These are phyloP conservation scores for Rhodamnia argentea DNA, from an alignment of 345 rosid genomes.

Conservation along the genomic window DNA sequence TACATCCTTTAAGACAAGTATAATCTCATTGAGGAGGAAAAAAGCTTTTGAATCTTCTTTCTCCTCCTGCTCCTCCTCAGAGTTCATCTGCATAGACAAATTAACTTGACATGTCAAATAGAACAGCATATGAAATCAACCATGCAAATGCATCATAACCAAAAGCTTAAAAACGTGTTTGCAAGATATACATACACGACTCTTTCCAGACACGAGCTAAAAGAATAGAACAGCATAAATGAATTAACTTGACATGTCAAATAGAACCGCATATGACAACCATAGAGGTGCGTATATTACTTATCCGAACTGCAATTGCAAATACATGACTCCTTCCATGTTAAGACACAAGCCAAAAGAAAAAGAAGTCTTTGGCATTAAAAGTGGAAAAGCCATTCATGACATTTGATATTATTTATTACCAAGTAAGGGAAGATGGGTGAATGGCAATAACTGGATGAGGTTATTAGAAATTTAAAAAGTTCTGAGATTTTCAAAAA, in stretches of 20 bases:
- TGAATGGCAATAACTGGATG: not conserved
- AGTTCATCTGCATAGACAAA: slow-evolving; percentile 33
- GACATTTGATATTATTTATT: not conserved
- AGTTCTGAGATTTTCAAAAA: not conserved
- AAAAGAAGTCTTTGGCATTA: not conserved
- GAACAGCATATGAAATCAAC: not conserved
- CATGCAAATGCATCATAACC: not conserved
- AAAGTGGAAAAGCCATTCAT: not conserved
- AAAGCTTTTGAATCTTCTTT: slow-evolving; percentile 72
- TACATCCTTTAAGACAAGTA: slow-evolving; percentile 81
- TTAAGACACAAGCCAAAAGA: not conserved
- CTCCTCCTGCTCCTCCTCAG: slow-evolving; percentile 71
- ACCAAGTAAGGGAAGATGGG: not conserved
- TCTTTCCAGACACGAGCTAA: not conserved
- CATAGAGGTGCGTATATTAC: not conserved
- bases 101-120: not conserved
- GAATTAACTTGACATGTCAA: not conserved
- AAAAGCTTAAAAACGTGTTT: not conserved
- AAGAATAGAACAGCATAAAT: not conserved
- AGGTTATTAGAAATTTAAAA: not conserved
- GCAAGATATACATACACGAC: not conserved
- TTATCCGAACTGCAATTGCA: not conserved
- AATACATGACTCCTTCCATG: not conserved
- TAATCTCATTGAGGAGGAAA: slow-evolving; percentile 84
- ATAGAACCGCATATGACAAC: slow-evolving; percentile 1